phyloP scores from a whole-genome alignment of 2,329 filamentous ascomycete species.

The Paraphoma chrysanthemicola region DNA sequence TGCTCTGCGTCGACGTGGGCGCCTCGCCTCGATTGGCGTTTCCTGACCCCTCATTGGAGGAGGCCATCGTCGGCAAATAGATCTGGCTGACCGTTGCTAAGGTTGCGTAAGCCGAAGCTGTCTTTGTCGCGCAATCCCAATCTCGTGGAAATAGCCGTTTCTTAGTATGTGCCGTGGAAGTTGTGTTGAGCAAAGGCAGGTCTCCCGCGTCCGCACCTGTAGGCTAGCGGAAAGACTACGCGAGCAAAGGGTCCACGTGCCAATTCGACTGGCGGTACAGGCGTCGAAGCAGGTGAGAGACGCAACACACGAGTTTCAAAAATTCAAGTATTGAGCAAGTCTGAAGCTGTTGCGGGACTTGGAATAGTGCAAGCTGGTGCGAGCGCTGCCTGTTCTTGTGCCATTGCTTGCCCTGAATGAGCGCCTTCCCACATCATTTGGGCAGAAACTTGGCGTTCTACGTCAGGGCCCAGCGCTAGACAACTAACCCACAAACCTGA shows the following conservation, averaged over 20 bases:
- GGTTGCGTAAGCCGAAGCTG: conserved; percentile 10
- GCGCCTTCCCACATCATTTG: conserved; percentile 7
- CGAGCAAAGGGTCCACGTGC: conserved; percentile 38
- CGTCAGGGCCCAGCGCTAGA: conserved; percentile 17
- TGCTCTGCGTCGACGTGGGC: conserved; percentile 18
- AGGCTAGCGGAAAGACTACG: conserved; percentile 12
- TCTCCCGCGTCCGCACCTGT: conserved; percentile 13
- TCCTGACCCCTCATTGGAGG: conserved; percentile 35
- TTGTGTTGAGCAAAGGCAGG: conserved; percentile 15
- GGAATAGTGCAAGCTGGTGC: background rate
- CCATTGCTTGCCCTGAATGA: background rate
- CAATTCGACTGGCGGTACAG: conserved; percentile 32
- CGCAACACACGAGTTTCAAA: background rate
- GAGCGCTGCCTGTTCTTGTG: background rate
- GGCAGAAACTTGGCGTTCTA: conserved; percentile 20
- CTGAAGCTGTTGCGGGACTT: background rate
- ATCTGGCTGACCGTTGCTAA: conserved; percentile 2
- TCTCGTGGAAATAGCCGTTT: conserved; percentile 15
- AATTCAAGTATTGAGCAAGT: background rate
- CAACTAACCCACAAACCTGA: conserved; percentile 17
- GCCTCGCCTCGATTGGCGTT: conserved; percentile 27
- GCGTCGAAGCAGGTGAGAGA: background rate
- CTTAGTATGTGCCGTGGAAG: conserved; percentile 18
- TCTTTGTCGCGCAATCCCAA: conserved; percentile 4
- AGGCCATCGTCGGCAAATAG: conserved; percentile 26